Base-by-base conservation (phyloP, 352 stramenopile species). In the Phytophthora constricta region DNA sequence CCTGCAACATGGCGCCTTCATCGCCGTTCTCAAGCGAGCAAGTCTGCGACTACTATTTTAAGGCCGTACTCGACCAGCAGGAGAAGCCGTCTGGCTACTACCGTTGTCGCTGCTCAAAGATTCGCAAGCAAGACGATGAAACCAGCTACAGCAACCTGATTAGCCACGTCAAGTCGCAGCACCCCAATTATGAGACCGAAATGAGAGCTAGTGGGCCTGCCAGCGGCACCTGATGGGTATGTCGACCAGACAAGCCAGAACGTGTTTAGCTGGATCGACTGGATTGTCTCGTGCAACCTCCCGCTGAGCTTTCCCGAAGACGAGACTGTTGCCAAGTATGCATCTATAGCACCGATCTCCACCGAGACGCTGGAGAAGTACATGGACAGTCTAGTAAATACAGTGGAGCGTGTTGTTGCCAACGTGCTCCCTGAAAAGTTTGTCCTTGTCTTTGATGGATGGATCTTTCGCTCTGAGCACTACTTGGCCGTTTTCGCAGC, bases 381-480 rank as follows among this genome's bases (percentile, higher is more conserved):
- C 52, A n/a, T 50, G 16, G 20, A 39, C 5, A n/a, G 39, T n/a
- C 22, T 59, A 23, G 27, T 16, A 17, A 7, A 23, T 9, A 23
- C 48, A 34, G 52, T 49, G 5, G 52, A 50, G 26, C 19, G 49
- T 14, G 13, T 17, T 17, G 23, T 59, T 14, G 3, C 23, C 17
- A 14, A 49, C 26, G 23, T 17, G 5, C 39, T 43, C 9, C 39
- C 52, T 41, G 34, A 13, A 16, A 49, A 20, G 17, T 59, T 59
- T 50, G 37, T 14, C 5, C n/a, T 49, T 4, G 17, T 51, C n/a
- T 51, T 45, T 42, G 53, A 60, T 25, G 53, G 27, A 20, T 60
- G 53, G 5, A 60, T 10, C 39, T 60, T 60, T 25, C 23, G 50
- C 10, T 60, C 53, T 5, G 53, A 60, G 19, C 53, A 60, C 5